These are phyloP conservation scores for Cercophora sp. DNA, from an alignment of 495 filamentous ascomycete genomes.

Conservation along the genomic window DNA sequence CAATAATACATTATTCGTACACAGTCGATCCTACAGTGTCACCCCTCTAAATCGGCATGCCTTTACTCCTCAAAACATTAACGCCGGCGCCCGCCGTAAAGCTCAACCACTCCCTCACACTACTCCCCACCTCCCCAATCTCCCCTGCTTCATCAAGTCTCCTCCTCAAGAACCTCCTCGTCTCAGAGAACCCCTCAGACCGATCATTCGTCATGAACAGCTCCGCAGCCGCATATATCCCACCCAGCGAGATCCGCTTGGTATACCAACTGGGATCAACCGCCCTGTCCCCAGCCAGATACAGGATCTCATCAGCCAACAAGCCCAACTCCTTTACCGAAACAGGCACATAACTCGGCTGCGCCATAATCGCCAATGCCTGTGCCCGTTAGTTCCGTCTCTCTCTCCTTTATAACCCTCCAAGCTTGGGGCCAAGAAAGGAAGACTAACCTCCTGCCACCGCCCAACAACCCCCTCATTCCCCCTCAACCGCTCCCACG, in stretches of 20 bases:
- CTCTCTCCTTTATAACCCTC: background rate
- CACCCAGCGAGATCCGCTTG: constrained; percentile 70
- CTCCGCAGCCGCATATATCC: constrained; percentile 82
- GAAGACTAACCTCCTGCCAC: constrained; percentile 74
- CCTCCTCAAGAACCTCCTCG: constrained; percentile 72
- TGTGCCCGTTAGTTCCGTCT: constrained; percentile 30
- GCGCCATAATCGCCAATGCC: constrained; percentile 87
- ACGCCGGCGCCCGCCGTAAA: constrained; percentile 65
- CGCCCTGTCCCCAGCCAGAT: constrained; percentile 72
- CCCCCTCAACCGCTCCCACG: constrained; percentile 67
- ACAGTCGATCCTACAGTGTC: background rate
- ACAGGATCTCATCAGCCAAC: constrained; percentile 84
- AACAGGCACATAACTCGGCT: constrained; percentile 67
- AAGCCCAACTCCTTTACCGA: constrained; percentile 73
- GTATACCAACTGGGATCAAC: constrained; percentile 91
- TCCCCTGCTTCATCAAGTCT: constrained; percentile 65
- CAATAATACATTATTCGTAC: no score
- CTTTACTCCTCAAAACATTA: constrained; percentile 63
- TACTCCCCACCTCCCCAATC: constrained; percentile 55
- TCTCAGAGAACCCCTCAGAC: constrained; percentile 62
- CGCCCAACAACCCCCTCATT: constrained; percentile 65
- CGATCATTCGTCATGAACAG: constrained; percentile 89
- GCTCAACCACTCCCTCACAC: constrained; percentile 66
- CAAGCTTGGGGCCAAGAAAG: background rate
- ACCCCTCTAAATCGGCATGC: constrained; percentile 48